Base-by-base conservation (phyloP, 352 stramenopile genomes). In the Pythium pyrilobum region DNA sequence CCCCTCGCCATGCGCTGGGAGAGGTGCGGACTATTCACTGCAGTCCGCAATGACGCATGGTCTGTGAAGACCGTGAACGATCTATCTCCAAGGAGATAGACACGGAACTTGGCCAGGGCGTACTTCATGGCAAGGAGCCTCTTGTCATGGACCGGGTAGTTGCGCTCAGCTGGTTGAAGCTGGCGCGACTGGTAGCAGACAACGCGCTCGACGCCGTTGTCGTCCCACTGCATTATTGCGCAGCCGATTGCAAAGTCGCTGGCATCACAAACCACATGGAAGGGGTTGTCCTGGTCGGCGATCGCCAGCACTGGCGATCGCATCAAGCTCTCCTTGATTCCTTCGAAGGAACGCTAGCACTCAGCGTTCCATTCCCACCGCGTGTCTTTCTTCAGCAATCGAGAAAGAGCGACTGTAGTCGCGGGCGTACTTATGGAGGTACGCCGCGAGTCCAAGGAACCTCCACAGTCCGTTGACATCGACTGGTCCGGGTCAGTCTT, bases 101-200 rank as follows among this genome's bases (percentile, higher is more conserved):
- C 48, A 4, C 36, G 34, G n/a, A 56, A 47, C 34, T 56, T 56
- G 0, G 28, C 36, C 0, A 56, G 37, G 1, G 48, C 48, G 37
- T 56, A 47, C 48, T 46, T 44, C 48, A 56, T 56, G 1, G 48
- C 48, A 12, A 56, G 18, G 2, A 56, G n/a, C n/a, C 46, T 25
- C 27, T 56, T 56, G 48, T 56, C 48, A 29, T 56, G 34, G 10
- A 55, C 36, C 20, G 34, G 48, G 15, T 55, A 55, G 36, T 55
- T 55, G 18, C 16, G 9, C 27, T 46, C 48, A 2, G 36, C 36
- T 10, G 27, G 6, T 16, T 56, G 15, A 6, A 56, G 48, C 7
- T 56, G 36, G 1, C 27, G 23, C 5, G 34, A 46, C 36, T 56
- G 34, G n/a, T 39, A 56, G 1, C 4, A 37, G 20, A 39, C 11